Evolutionary conservation across 1,139 yeast species (phyloP).

Genomic region (Saccharomyces hybrid): DNA sequence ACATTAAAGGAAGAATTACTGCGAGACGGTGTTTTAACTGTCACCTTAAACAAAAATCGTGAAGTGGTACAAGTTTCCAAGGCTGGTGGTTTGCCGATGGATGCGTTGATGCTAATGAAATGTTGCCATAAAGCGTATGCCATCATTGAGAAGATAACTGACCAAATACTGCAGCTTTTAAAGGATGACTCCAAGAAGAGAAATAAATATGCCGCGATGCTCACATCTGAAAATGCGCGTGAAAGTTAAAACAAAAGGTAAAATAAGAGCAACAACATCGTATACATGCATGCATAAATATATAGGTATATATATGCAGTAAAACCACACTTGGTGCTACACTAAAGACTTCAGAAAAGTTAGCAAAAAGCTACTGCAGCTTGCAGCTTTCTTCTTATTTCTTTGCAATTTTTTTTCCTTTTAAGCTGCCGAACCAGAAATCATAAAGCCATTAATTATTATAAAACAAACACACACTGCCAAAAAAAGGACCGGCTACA

Average conservation of each 20-base stretch:
- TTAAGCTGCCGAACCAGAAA: not conserved
- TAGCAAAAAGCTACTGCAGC: not conserved
- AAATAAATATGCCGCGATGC: constrained; percentile 27
- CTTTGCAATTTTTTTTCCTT: not conserved
- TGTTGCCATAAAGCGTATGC: constrained; percentile 61
- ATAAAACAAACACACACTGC: not conserved
- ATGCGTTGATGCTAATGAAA: constrained; percentile 59
- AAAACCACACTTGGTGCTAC: not conserved
- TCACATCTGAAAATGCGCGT: constrained; percentile 32
- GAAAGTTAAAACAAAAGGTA: constrained; percentile 4
- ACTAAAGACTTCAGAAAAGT: not conserved
- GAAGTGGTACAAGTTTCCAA: constrained; percentile 86
- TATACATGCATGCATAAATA: not conserved
- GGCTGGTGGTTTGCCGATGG: constrained; percentile 85
- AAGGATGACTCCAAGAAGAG: constrained; percentile 45
- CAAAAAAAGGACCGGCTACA: not conserved
- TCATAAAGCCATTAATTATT: not conserved
- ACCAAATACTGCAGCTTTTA: constrained; percentile 49
- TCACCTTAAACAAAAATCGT: constrained; percentile 81
- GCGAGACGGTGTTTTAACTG: constrained; percentile 71
- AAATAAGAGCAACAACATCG: not conserved
- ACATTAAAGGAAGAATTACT: constrained; percentile 67
- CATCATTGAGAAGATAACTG: constrained; percentile 58
- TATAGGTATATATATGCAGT: not conserved
- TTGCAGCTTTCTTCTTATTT: not conserved